Evolutionary conservation across 768 basidiomycete genomes (phyloP).

Genomic region (Tephrocybe sp.): DNA sequence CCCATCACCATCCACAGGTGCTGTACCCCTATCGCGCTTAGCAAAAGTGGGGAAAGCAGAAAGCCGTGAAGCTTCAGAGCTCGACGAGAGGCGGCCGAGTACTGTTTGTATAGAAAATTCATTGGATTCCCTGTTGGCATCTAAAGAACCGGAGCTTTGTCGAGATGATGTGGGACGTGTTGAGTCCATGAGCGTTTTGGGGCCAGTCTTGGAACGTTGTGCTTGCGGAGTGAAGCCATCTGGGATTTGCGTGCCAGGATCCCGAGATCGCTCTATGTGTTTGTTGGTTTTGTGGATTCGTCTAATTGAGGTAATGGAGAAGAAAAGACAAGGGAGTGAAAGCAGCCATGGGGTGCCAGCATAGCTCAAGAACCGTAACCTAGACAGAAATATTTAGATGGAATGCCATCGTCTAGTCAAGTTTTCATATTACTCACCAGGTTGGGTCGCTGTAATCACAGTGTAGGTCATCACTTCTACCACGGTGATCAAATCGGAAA

Average conservation of each 20-base stretch:
- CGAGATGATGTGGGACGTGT: slow-evolving; percentile 15
- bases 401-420: background rate
- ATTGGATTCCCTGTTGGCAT: slow-evolving; percentile 14
- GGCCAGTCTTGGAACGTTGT: slow-evolving; percentile 12
- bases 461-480: slow-evolving; percentile 48
- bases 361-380: slow-evolving; percentile 65
- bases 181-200: slow-evolving; percentile 10
- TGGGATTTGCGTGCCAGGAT: slow-evolving; percentile 21
- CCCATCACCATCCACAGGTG: slow-evolving; percentile 11
- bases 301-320: slow-evolving; percentile 43
- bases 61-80: slow-evolving; percentile 25
- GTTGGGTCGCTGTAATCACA: slow-evolving; percentile 58
- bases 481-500: slow-evolving; percentile 39
- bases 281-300: slow-evolving; percentile 32
- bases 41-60: slow-evolving; percentile 33
- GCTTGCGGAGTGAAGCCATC: slow-evolving; percentile 14
- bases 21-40: slow-evolving; percentile 12
- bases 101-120: slow-evolving; percentile 18
- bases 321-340: slow-evolving; percentile 47
- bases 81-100: slow-evolving; percentile 5
- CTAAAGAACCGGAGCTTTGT: slow-evolving; percentile 20
- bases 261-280: slow-evolving; percentile 35
- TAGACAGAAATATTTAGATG: slow-evolving; percentile 17
- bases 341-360: slow-evolving; percentile 53
- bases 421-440: slow-evolving; percentile 40